Evolutionary conservation across 345 rosid genomes (phyloP), one percentile per base, ranked within the genome.

Genomic region (Eucalyptus regnans): DNA sequence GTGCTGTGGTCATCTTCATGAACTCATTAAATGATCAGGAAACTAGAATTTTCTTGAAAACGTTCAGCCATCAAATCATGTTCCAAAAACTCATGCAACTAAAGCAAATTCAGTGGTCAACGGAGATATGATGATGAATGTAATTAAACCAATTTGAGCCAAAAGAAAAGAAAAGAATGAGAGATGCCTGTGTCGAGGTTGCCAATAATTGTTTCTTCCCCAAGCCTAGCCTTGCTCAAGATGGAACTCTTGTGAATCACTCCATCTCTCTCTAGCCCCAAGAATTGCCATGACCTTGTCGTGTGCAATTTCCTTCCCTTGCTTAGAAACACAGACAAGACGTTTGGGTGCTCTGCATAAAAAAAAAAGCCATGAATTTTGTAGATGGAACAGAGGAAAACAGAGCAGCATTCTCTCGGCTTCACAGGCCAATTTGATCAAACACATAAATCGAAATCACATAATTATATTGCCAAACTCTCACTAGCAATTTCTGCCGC

Each of bases 401-500:
- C 43, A 25, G n/a, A 20, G 23, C 23, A 48, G 20, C 76, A n/a
- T 64, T n/a, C 37, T 64, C 10, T 15, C n/a, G 76, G 76, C 76
- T 64, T 64, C 41, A 15, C 76, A 64, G 41, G 14, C 76, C 76
- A 64, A 64, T 64, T 64, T 64, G 37, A 64, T n/a, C 9, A n/a
- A n/a, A 64, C 41, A 14, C 37, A 29, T 7, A 64, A n/a, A 64
- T 64, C 76, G 31, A 64, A n/a, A n/a, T 64, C 76, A 64, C 76
- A 14, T 64, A 43, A 87, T 49, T 41, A 51, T 27, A 64, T 41
- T 48, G 12, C 50, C 43, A 84, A 68, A 52, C 81, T 54, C 89
- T 90, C 91, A 94, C 98, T 92, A 49, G 95, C 94, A 80, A 95
- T 92, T 56, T 93, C 90, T 20, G 93, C 93, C 5, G 96, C 98